Base-by-base conservation (phyloP, 2,329 filamentous ascomycete species). In the Exophiala alcalophila region DNA sequence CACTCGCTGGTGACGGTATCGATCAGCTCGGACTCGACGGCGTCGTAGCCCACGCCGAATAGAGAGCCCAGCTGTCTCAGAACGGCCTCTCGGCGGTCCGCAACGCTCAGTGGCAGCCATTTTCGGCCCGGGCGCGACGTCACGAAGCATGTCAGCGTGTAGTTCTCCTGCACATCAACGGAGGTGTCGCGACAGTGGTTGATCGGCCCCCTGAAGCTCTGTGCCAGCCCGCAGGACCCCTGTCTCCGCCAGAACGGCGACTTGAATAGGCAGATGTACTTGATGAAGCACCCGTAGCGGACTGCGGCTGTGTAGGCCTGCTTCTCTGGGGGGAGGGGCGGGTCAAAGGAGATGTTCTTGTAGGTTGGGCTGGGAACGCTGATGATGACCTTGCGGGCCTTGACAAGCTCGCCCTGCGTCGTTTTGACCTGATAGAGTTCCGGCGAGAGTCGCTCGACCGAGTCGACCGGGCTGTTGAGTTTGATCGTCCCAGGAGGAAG, bases 261-360 rank as follows among this genome's bases (percentile, higher is more conserved):
- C 5, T 54, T 49, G 52, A 66, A 74, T 4, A 60, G 50, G 23
- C 69, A 54, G 40, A 78, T 73, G 4, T 65, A 66, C 55, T 79
- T 78, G 40, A 65, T 68, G 51, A 74, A 74, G 44, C 69, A 68
- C 2, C 74, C 72, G 23, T 69, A 65, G 0, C 47, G 55, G 6
- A 62, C 62, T 0, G 65, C 59, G 2, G 63, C 47, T 4, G 59
- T 48, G 28, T 67, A 54, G 0, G 58, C 52, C 14, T 57, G 52
- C 48, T 72, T 74, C 1, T 49, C 45, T 0, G 49, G 19, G 0
- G 70, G 70, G 0, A 80, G 63, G 6, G 28, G 8, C 0, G 77
- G 76, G 0, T 55, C 34, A 56, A 79, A 78, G 0, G 30, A 35
- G 19, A 80, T 71, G 6, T 57, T 62, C 21, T 65, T 62, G 15